A percentile compares a stretch with the other conserved stretches of the same genome.
These are phyloP conservation scores for Pelargonium myrrhifolium DNA, from an alignment of 441 rosid genomes.

Conservation along the genomic window DNA sequence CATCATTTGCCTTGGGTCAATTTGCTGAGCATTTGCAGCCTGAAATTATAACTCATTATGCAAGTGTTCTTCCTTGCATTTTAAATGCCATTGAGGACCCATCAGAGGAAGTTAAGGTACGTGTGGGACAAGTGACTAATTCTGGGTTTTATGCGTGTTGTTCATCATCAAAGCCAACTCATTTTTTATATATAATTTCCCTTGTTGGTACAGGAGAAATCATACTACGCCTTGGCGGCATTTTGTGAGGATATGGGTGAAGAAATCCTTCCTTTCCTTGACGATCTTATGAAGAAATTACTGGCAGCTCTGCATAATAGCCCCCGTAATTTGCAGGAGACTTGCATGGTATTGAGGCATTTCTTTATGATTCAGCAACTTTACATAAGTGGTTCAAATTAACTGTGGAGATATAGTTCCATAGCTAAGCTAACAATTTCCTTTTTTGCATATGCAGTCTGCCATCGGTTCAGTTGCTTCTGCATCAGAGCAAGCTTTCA, in stretches of 20 bases:
- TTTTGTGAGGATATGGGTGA: slow-evolving; percentile 98
- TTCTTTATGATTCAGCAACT: slow-evolving; percentile 8
- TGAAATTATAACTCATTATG: slow-evolving; percentile 74
- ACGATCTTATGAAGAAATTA: slow-evolving; percentile 85
- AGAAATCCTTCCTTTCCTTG: slow-evolving; percentile 90
- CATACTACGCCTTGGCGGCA: slow-evolving; percentile 96
- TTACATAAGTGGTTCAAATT: not conserved
- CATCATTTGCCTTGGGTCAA: slow-evolving; percentile 96
- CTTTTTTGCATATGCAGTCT: slow-evolving; percentile 50
- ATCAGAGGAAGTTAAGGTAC: slow-evolving; percentile 97
- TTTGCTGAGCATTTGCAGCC: slow-evolving; percentile 98
- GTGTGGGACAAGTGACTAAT: slow-evolving; percentile 8
- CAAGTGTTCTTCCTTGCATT: slow-evolving; percentile 85
- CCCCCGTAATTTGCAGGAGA: slow-evolving; percentile 92
- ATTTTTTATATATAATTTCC: not conserved
- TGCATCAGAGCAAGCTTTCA: slow-evolving; percentile 94
- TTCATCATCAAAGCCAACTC: not conserved
- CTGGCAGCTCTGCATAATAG: slow-evolving; percentile 75
- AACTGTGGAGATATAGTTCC: not conserved
- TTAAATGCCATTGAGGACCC: slow-evolving; percentile 85
- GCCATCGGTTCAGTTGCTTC: slow-evolving; percentile 97
- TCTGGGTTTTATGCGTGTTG: not conserved
- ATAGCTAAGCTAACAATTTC: slow-evolving; percentile 14
- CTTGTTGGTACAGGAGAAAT: slow-evolving; percentile 59
- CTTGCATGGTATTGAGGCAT: slow-evolving; percentile 75